Evolutionary conservation across 176 grass and related monocot species (phyloP).

Genomic region (Saccharum officinarum): DNA sequence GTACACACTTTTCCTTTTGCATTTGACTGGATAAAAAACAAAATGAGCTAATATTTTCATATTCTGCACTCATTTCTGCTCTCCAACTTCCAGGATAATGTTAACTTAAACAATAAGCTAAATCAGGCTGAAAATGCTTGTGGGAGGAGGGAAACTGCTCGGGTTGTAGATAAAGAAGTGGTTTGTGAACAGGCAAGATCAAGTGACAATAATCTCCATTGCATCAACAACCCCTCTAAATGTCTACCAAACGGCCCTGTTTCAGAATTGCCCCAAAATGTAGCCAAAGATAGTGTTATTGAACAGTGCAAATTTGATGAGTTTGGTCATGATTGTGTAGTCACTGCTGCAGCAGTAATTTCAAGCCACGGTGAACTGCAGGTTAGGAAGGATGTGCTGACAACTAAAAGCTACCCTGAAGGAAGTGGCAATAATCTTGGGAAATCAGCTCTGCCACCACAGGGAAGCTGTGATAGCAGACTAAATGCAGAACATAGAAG

Average conservation of each 20-base stretch:
- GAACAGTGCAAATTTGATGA: conserved; percentile 28
- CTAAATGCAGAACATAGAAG: conserved; percentile 19
- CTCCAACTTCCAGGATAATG: conserved; percentile 48
- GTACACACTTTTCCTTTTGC: conserved; percentile 43
- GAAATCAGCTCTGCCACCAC: conserved; percentile 21
- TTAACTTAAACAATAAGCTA: conserved; percentile 31
- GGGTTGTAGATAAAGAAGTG: conserved; percentile 33
- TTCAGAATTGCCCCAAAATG: conserved; percentile 32
- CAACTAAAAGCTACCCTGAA: conserved; percentile 30
- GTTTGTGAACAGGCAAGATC: conserved; percentile 30
- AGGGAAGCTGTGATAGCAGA: conserved; percentile 28
- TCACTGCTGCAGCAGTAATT: conserved; percentile 23
- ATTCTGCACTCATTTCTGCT: conserved; percentile 22
- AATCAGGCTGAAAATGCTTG: conserved; percentile 31
- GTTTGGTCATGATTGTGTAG: conserved; percentile 31
- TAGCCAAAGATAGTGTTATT: conserved; percentile 10
- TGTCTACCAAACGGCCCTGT: conserved; percentile 24
- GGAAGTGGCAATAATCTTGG: conserved; percentile 26
- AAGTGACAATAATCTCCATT: conserved; percentile 18
- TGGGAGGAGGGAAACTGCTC: conserved; percentile 28
- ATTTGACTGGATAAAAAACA: neutral
- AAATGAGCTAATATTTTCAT: neutral
- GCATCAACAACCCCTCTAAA: conserved; percentile 4
- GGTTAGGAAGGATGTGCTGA: conserved; percentile 24
- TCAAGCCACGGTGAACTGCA: conserved; percentile 19